Base-by-base conservation (phyloP, 2,329 filamentous ascomycete genomes). In the Fusarium clavum region DNA sequence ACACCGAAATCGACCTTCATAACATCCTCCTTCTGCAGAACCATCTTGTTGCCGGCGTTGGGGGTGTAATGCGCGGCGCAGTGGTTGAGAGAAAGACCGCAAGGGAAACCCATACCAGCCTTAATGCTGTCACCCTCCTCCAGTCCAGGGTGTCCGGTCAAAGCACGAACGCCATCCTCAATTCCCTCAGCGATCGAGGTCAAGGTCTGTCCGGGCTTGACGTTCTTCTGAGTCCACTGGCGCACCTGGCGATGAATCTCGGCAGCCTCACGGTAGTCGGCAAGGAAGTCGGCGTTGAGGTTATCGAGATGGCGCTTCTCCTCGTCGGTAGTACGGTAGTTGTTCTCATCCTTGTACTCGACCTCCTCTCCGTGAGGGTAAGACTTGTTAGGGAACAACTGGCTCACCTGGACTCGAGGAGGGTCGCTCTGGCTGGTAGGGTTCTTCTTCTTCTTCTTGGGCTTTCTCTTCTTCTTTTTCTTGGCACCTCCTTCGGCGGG, bases 221-320 rank as follows among this genome's bases (percentile, higher is more conserved):
- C 92, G 76, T 86, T 90, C 78, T 91, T 90, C 81, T 93, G 90
- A 6, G 92, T 93, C 87, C 92, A 94, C 79, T 94, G 90, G 53
- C 94, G 90, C 61, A 96, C 93, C 78, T 97, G 92, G 60, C 94
- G 90, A 79, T 97, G 94, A n/a, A 93, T 88, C 81, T 97, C 93
- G n/a, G 93, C 92, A 48, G 89, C 93, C 75, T 94, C 88, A 67
- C 94, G 90, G 79, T 94, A 97, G 76, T 97, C 93, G 65, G 87
- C 85, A 55, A 97, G 81, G 82, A 93, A 94, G 69, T 94, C 91
- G 74, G 88, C 90, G 80, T 94, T 92, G 83, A 94, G 88, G 76
- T 92, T 92, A 78, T 95, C 92, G 56, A 94, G 84, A 75, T 94
- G 89, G 58, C 93, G 88, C 83, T 94, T 94, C 84, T 97, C 93